Evolutionary conservation across 768 basidiomycete genomes (phyloP), one percentile per base, ranked within the genome.

Genomic region (Dictyophora rubrovolvata): DNA sequence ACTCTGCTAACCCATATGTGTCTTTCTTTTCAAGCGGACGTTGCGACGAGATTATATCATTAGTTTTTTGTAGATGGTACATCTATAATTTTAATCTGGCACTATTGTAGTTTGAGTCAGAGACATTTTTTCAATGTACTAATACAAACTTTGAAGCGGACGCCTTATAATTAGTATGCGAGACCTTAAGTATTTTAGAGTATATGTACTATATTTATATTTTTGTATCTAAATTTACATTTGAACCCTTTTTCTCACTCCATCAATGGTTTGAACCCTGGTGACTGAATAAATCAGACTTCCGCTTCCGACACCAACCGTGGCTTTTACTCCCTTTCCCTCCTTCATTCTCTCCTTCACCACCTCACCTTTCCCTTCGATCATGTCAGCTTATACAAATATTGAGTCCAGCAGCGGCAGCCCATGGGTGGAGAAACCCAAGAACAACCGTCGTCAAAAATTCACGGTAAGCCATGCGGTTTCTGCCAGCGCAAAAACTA

Each of bases 381-480:
- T 34, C 16, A 59, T 59, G 57, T 17, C 48, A 12, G 9, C 12
- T 48, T 59, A 60, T 42, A 37, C 59, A 18, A 56, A 37, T 47
- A 28, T 60, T n/a, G 46, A 33, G 14, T 12, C 54, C 9, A 37
- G 18, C 52, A 34, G 57, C 48, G 7, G 37, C n/a, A 59, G 21
- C 42, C n/a, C 18, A 10, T 64, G 63, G 63, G 56, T 54, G 35
- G 63, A 64, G 57, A 64, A 62, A 47, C 48, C 48, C 54, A 59
- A 62, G 12, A 53, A 53, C 47, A 75, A 63, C 56, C 68, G 62
- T 36, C 77, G 79, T 23, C 81, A 81, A 53, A 85, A 79, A 68
- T 75, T 68, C 65, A 80, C 86, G 61, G 85, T 86, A 61, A 64
- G 84, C 77, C 5, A 21, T 33, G 18, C 46, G 28, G 34, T 1